Evolutionary conservation across 2,329 filamentous ascomycete genomes (phyloP).

Genomic region (Verruconis gallopava): DNA sequence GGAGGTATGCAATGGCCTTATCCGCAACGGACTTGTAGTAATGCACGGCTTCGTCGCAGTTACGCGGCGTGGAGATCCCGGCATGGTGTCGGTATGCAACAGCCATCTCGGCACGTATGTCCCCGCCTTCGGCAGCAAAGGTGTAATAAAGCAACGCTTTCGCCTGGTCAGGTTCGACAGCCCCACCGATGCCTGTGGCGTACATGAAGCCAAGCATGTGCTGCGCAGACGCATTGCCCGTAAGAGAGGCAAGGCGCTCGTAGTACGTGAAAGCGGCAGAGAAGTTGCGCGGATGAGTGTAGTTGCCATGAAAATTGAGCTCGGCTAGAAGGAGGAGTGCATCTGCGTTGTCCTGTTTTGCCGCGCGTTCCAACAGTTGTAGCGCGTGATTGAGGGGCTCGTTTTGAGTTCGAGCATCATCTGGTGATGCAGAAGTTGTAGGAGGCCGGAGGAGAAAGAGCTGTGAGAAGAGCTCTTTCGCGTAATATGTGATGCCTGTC

Average conservation of each 20-base stretch:
- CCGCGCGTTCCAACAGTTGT: slow-evolving; percentile 44
- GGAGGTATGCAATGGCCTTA: slow-evolving; percentile 78
- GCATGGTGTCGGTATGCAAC: slow-evolving; percentile 73
- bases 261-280: slow-evolving; percentile 70
- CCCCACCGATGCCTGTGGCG: slow-evolving; percentile 75
- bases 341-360: slow-evolving; percentile 52
- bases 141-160: slow-evolving; percentile 89
- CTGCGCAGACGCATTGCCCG: slow-evolving; percentile 84
- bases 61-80: slow-evolving; percentile 73
- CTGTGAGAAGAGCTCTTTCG: slow-evolving; percentile 47
- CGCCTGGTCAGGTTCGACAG: slow-evolving; percentile 74
- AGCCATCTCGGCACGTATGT: slow-evolving; percentile 85
- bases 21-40: slow-evolving; percentile 93
- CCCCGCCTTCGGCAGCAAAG: slow-evolving; percentile 73
- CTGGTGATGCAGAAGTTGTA: neutral
- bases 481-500: slow-evolving; percentile 37
- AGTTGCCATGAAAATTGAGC: slow-evolving; percentile 95
- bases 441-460: slow-evolving; percentile 47
- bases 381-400: slow-evolving; percentile 44
- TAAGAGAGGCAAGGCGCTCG: slow-evolving; percentile 56
- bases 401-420: slow-evolving; percentile 24
- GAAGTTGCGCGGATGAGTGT: slow-evolving; percentile 73
- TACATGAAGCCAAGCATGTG: slow-evolving; percentile 96
- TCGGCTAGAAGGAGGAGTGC: slow-evolving; percentile 83
- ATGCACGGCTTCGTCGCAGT: slow-evolving; percentile 70